Percentiles rank a stretch among this genome's conserved stretches.
These are phyloP conservation scores for Microstroma glucosiphilum DNA, from an alignment of 1,284 basidiomycete species.

Conservation along the genomic window DNA sequence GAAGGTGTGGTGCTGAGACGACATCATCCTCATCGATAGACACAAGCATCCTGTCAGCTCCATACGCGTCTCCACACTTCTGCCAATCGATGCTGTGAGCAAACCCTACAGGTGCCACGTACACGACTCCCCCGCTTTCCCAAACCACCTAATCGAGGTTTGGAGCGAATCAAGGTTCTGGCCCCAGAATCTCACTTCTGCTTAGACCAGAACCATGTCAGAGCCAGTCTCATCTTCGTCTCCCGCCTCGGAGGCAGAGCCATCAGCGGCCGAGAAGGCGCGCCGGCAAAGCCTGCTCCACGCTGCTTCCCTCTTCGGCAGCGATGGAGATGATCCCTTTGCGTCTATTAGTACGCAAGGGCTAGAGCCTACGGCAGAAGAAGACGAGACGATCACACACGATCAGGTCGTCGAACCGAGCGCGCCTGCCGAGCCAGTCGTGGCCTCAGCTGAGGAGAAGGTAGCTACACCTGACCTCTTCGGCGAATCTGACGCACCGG, in stretches of 20 bases:
- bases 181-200: too few species aligned
- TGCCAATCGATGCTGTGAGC: too few species aligned
- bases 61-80: too few species aligned
- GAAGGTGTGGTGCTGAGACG: too few species aligned
- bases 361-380: slow-evolving; percentile 15
- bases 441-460: neutral
- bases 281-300: slow-evolving; percentile 36
- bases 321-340: slow-evolving; percentile 33
- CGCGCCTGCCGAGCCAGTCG: neutral
- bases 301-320: slow-evolving; percentile 33
- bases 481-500: slow-evolving; percentile 14
- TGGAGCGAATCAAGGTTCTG: too few species aligned
- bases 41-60: too few species aligned
- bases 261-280: slow-evolving; percentile 18
- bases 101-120: too few species aligned
- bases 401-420: too few species aligned
- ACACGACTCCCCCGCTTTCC: too few species aligned
- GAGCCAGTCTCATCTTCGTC: neutral
- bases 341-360: slow-evolving; percentile 21
- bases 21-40: too few species aligned
- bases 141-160: too few species aligned
- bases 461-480: slow-evolving; percentile 10
- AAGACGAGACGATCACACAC: neutral
- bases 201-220: too few species aligned
- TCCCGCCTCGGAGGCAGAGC: neutral